phyloP scores from a whole-genome alignment of 148 eudicot genomes.

The Fagopyrum homotropicum region DNA sequence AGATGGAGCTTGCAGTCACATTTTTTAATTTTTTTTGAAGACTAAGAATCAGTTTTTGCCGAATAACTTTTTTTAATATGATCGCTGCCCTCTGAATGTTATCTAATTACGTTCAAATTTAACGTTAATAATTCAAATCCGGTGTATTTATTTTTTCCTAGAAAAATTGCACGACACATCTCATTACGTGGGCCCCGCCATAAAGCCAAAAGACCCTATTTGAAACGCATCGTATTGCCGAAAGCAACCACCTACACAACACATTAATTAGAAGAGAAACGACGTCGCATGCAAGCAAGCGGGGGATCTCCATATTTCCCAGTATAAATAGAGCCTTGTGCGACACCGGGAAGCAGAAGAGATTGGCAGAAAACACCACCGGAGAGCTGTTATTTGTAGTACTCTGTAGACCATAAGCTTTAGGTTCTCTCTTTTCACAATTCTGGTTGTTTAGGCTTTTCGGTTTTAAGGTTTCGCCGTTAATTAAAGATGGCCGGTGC shows the following conservation, averaged over 20 bases:
- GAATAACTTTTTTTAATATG: too few species aligned
- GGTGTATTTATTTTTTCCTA: too few species aligned
- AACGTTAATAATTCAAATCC: too few species aligned
- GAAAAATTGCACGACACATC: too few species aligned
- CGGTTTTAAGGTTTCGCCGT: neutral
- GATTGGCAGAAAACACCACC: constrained; percentile 7
- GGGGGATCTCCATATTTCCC: neutral
- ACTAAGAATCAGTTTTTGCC: too few species aligned
- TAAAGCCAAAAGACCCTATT: neutral
- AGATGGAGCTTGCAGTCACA: too few species aligned
- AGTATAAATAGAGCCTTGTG: neutral
- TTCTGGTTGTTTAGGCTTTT: neutral
- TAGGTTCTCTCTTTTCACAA: neutral
- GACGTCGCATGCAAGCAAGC: neutral
- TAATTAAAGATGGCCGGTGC: constrained; percentile 13
- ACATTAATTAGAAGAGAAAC: neutral
- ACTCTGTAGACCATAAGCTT: neutral
- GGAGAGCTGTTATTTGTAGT: neutral
- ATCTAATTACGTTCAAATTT: too few species aligned
- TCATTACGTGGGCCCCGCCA: neutral
- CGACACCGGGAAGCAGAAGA: neutral
- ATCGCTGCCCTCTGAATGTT: too few species aligned
- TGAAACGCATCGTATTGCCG: constrained; percentile 8
- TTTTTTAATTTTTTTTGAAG: too few species aligned
- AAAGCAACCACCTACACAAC: neutral